Conservation (phyloP, 306 rosid species). For the Luffa acutangula region DNA sequence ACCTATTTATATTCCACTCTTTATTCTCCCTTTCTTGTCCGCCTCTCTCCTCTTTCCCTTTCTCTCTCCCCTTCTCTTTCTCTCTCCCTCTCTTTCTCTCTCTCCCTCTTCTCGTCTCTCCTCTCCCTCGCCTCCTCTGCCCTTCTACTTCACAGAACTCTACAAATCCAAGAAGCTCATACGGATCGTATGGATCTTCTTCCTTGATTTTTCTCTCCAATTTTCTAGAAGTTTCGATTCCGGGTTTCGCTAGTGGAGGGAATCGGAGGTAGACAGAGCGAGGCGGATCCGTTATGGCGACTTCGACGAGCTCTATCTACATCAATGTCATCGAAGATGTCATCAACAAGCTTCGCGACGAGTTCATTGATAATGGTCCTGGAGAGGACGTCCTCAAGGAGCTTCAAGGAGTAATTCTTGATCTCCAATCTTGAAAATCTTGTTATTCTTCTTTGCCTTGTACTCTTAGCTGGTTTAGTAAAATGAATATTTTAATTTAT, state of each 20-base stretch:
- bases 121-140: not conserved
- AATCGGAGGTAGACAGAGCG: slow-evolving; percentile 14
- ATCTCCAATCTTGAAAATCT: not conserved
- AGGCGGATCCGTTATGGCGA: slow-evolving; percentile 36
- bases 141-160: slow-evolving; percentile 13
- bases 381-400: slow-evolving; percentile 94
- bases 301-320: slow-evolving; percentile 77
- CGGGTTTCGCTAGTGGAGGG: not conserved
- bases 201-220: slow-evolving; percentile 1
- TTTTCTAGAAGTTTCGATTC: slow-evolving; percentile 1
- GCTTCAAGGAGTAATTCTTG: slow-evolving; percentile 83
- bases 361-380: slow-evolving; percentile 69
- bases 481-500: not conserved
- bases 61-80: slow-evolving; percentile 1
- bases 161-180: slow-evolving; percentile 4
- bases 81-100: slow-evolving; percentile 3
- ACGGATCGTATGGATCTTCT: slow-evolving; percentile 15
- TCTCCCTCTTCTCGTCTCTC: slow-evolving; percentile 5
- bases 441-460: not conserved
- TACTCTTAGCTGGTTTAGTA: not conserved
- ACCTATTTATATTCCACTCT: slow-evolving; percentile 99
- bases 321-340: slow-evolving; percentile 92
- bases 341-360: slow-evolving; percentile 81
- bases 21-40: slow-evolving; percentile 57
- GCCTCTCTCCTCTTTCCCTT: slow-evolving; percentile 21